Conservation (phyloP, 768 basidiomycete species). For the Scleroderma citrinum region DNA sequence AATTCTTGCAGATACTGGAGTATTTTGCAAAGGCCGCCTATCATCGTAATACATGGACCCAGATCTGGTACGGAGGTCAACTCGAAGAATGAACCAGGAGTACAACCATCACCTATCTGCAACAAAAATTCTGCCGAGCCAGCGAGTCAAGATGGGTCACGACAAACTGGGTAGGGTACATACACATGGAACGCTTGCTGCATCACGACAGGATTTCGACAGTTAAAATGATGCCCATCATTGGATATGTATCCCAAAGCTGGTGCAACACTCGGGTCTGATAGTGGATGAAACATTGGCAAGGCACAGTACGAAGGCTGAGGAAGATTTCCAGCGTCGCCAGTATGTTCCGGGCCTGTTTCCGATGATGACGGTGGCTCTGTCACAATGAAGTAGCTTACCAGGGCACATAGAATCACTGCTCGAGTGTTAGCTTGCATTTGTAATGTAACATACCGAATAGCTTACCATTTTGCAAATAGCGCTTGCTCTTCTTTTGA, state of each 20-base stretch:
- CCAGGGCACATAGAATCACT: conserved; percentile 53
- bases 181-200: conserved; percentile 55
- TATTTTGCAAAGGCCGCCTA: conserved; percentile 32
- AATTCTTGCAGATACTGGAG: conserved; percentile 32
- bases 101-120: conserved; percentile 32
- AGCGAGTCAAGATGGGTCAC: background rate
- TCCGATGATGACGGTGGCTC: background rate
- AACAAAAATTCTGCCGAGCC: conserved; percentile 36
- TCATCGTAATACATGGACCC: conserved; percentile 42
- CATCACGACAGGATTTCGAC: conserved; percentile 43
- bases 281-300: conserved; percentile 46
- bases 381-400: conserved; percentile 6
- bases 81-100: background rate
- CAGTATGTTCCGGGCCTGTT: conserved; percentile 46
- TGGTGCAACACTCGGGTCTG: conserved; percentile 14
- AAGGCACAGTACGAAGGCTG: conserved; percentile 49
- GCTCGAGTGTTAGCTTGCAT: background rate
- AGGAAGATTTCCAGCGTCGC: conserved; percentile 30
- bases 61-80: conserved; percentile 32
- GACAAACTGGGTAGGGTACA: conserved; percentile 10
- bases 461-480: conserved; percentile 47
- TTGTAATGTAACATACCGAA: no score
- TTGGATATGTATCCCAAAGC: conserved; percentile 43
- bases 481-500: conserved; percentile 46
- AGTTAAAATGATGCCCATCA: conserved; percentile 52